Evolutionary conservation across 495 filamentous ascomycete genomes (phyloP), one percentile per base, ranked within the genome.

Genomic region (Xylaria longipes): DNA sequence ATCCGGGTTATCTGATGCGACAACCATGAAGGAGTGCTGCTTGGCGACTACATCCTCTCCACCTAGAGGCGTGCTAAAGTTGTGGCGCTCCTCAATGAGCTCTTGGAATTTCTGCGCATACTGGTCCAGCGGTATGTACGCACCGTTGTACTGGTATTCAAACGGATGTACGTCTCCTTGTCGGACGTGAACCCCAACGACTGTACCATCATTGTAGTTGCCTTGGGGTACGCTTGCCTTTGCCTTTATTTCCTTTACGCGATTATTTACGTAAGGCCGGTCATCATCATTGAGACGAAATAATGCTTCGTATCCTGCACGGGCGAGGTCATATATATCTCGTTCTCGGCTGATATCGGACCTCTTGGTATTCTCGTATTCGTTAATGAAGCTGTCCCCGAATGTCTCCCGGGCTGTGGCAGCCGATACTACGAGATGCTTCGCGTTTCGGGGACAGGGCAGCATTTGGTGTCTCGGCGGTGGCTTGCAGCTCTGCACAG

Each of bases 1-100:
- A 46, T 87, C 87, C 0, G 91, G 90, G 75, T 94, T 92, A 74
- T 95, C 92, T 0, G 90, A 92, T 2, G 91, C 90, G 39, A 93
- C 72, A 35, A 92, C 77, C 12, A 91, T 71, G 65, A 85, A 78
- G 37, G 81, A 81, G 45, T 83, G 80, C 58, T 80, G 62, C 70
- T 83, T 78, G 70, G 80, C 78, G 3, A 77, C 72, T 5, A 67
- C 20, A 52, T 81, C 76, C 48, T 80, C 79, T 22, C 70, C 76
- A 35, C 75, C 79, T 12, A 77, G 73, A 11, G 75, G 77, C 20
- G 78, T 80, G 17, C 79, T 79, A 43, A 72, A 75, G 68, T 80
- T 78, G 73, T 79, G 75, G 22, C 75, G 69, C 54, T 76, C 69
- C n/a, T 82, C 82, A 39, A 87, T 73, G 52, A 87, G 57, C 41